Evolutionary conservation across 306 rosid species (phyloP).

Genomic region (Quercus berberidifolia): DNA sequence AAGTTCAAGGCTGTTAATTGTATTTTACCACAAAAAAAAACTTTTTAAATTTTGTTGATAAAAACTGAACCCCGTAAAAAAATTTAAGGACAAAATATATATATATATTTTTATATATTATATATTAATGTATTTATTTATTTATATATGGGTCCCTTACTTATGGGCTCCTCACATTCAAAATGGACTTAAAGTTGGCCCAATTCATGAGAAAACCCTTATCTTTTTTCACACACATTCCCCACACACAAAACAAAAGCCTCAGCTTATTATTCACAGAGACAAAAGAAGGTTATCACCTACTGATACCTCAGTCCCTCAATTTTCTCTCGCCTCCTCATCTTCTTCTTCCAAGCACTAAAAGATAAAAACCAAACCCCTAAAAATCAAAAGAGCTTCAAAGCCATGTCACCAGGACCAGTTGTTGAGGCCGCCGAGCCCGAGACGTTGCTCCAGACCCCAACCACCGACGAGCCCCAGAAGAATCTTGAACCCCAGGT

Average conservation of each 20-base stretch:
- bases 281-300: neutral
- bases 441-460: constrained; percentile 23
- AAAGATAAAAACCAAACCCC: neutral
- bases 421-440: constrained; percentile 48
- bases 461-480: constrained; percentile 34
- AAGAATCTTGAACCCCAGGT: constrained; percentile 46
- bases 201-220: neutral
- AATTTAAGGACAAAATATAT: too few species aligned
- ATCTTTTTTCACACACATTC: neutral
- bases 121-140: too few species aligned
- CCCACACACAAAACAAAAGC: neutral
- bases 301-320: neutral
- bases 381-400: neutral
- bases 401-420: constrained; percentile 74
- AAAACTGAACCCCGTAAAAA: too few species aligned
- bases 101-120: too few species aligned
- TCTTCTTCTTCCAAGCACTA: neutral
- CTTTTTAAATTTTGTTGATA: too few species aligned
- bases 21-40: too few species aligned
- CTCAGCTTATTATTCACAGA: neutral
- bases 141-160: too few species aligned
- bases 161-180: too few species aligned
- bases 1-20: too few species aligned
- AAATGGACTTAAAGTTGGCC: neutral
- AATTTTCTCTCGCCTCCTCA: neutral